Base-by-base conservation (phyloP, 2,329 filamentous ascomycete species). In the Exophiala oligosperma region DNA sequence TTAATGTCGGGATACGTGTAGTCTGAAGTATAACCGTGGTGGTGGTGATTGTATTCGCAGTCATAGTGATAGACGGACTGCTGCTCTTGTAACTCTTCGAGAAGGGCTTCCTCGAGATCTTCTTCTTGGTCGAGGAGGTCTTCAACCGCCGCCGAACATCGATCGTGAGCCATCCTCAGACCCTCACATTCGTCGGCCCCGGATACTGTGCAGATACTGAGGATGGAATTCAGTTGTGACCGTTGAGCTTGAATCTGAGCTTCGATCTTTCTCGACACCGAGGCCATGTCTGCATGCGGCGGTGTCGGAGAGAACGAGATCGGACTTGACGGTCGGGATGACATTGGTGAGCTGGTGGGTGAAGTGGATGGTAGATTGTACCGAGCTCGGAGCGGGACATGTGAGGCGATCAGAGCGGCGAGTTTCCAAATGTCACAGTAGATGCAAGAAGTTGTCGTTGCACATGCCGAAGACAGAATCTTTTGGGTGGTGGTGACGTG, bases 381-480 rank as follows among this genome's bases (percentile, higher is more conserved):
- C 35, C 62, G 62, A 26, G 55, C 47, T 12, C 60, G 57, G 9
- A 67, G 56, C 23, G 64, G 60, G 21, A 60, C 57, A 46, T 65
- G 64, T 14, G 62, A 62, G 28, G 60, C 60, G 46, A 66, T 57
- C 38, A 67, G 56, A 35, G 64, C 60, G 21, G 65, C 64, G 26
- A 67, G 54, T 52, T 64, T 63, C 65, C 65, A 67, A 54, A 67
- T 64, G 43, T 67, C 64, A 41, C 65, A 67, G 60, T 63, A 65
- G 50, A 67, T 65, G 54, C 65, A 67, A 32, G 38, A 17, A 49
- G 46, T 44, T 29, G 41, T 17, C 17, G 17, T 17, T 17, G 17
- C 40, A 51, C 65, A 67, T 4, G 64, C 54, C 35, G 49, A 54
- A 24, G 57, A 66, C 14, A 62, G 55, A 46, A 64, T 52, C 38